phyloP scores from a whole-genome alignment of 257 asterid genomes.

The Fraxinus excelsior region DNA sequence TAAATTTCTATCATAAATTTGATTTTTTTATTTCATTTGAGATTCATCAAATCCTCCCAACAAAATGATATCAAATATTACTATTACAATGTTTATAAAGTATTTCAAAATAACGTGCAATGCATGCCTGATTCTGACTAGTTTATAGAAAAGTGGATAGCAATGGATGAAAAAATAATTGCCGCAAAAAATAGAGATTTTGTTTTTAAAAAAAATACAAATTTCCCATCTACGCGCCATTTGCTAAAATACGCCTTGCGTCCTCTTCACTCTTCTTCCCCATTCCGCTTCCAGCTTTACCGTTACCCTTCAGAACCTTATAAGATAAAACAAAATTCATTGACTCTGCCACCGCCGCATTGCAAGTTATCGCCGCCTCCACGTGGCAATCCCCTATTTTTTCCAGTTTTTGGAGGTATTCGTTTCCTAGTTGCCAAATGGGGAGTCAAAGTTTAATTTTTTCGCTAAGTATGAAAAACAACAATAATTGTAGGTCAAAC shows the following conservation, averaged over 20 bases:
- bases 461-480: background rate
- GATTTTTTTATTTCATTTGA: too few relatives aligned
- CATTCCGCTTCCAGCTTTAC: background rate
- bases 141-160: background rate
- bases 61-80: too few relatives aligned
- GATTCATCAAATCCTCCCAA: too few relatives aligned
- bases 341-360: background rate
- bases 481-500: background rate
- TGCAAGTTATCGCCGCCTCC: slow-evolving; percentile 19
- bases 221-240: background rate
- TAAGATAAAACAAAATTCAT: background rate
- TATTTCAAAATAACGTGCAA: too few relatives aligned
- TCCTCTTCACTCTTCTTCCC: background rate
- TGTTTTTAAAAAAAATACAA: background rate
- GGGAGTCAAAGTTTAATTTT: background rate
- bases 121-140: too few relatives aligned
- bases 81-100: too few relatives aligned
- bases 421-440: background rate
- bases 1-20: too few relatives aligned
- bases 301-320: background rate
- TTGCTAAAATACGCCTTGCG: background rate
- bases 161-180: background rate
- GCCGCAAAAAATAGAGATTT: background rate
- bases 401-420: background rate
- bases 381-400: slow-evolving; percentile 15